Evolutionary conservation across 768 basidiomycete genomes (phyloP), one percentile per base, ranked within the genome.

Genomic region (Macrolepiota dolichaula): DNA sequence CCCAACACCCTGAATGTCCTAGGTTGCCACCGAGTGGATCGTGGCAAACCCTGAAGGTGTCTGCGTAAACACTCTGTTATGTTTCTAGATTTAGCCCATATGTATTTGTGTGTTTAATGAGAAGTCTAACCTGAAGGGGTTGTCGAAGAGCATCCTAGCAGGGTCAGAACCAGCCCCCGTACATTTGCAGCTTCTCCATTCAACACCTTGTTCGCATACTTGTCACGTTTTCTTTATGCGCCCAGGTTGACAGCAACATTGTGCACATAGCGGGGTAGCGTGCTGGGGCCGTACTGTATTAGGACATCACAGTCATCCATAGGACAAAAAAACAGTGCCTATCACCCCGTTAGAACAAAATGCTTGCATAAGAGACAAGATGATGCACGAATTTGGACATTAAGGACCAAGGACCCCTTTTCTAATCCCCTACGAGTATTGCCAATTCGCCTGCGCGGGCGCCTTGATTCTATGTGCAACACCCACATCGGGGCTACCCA

Each of bases 271-370:
- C 92, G 85, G 1, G 93, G 85, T 1, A 94, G 73, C 2, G 80
- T 72, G 13, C 76, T 54, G 0, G 86, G 79, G 44, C 94, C 80
- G 22, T 98, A 81, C 61, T 90, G 82, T 36, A 98, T 77, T 7
- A 97, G 65, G 65, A 98, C 82, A 66, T 97, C 89, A 68, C 97
- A 99, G 67, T 95, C 91, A 2, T 85, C 77, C 2, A 85, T 83
- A 0, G 95, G 91, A 65, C 96, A 93, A 10, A 83, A 76, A 76
- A 98, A 97, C 55, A 98, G 79, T n/a, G 82, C 76, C 95, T 96
- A 65, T 19, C 3, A 32, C 15, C 27, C 25, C 35, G 32, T 25
- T 15, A 40, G 17, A 24, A 59, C 19, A 24, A 13, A 0, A 11
- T 4, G 36, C 12, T 11, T 15, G 9, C 1, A 24, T 3, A 4